phyloP scores from a whole-genome alignment of 2,329 filamentous ascomycete genomes.

The Clarireedia hainanense region DNA sequence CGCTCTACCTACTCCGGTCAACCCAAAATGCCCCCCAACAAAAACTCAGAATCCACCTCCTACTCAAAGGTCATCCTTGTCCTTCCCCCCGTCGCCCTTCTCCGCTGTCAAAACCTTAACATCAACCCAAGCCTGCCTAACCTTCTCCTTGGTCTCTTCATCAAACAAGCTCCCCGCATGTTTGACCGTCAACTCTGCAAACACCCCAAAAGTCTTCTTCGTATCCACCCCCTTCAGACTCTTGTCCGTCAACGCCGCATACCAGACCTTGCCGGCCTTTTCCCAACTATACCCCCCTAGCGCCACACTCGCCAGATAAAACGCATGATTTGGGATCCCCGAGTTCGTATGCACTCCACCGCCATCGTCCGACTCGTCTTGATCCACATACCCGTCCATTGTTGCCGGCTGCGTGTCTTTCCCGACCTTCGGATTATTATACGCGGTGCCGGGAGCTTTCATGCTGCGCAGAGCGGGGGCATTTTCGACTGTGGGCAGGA shows the following conservation, averaged over 20 bases:
- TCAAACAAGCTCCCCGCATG: conserved; percentile 8
- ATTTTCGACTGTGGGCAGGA: conserved; percentile 17
- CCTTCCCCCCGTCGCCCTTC: not conserved
- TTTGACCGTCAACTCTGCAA: conserved; percentile 4
- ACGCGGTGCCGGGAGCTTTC: conserved; percentile 46
- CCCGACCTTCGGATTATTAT: conserved; percentile 44
- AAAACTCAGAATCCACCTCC: not conserved
- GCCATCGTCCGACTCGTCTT: conserved; percentile 32
- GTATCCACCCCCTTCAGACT: not conserved
- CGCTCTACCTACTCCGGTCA: too few relatives aligned
- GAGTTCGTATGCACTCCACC: conserved; percentile 49
- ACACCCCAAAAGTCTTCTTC: not conserved
- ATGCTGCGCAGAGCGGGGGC: conserved; percentile 45
- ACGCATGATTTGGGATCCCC: conserved; percentile 50
- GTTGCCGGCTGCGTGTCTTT: conserved; percentile 45
- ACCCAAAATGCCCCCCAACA: not conserved
- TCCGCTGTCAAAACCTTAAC: not conserved
- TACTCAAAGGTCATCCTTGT: not conserved
- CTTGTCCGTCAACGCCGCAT: conserved; percentile 11
- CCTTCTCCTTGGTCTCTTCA: not conserved
- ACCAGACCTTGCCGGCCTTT: conserved; percentile 22
- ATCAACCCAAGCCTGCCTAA: conserved; percentile 10
- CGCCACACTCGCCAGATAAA: conserved; percentile 39
- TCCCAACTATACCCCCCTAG: conserved; percentile 45
- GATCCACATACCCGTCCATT: conserved; percentile 37